These are phyloP conservation scores for Zymoseptoria ardabiliae DNA, from an alignment of 2,329 filamentous ascomycete species.

Conservation along the genomic window DNA sequence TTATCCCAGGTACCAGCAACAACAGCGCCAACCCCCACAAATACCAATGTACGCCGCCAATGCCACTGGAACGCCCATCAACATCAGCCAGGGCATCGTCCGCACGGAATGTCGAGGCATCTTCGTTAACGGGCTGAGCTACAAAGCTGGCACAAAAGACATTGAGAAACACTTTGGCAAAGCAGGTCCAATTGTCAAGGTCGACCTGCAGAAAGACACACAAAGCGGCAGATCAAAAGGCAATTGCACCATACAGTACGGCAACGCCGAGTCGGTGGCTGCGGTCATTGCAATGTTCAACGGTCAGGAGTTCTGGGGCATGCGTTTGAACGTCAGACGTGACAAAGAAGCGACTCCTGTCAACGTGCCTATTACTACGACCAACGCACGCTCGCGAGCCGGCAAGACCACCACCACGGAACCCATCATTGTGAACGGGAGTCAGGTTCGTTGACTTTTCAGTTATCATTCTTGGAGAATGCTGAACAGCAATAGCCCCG, in stretches of 20 bases:
- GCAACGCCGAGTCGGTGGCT: slow-evolving; percentile 18
- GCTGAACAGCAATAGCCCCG: background rate
- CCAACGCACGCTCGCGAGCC: background rate
- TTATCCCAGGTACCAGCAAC: background rate
- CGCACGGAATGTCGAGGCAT: slow-evolving; percentile 23
- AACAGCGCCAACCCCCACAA: background rate
- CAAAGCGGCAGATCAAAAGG: slow-evolving; percentile 24
- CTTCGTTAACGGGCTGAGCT: slow-evolving; percentile 24
- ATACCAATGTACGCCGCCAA: slow-evolving; percentile 15
- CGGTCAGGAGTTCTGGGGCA: slow-evolving; percentile 17
- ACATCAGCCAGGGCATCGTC: slow-evolving; percentile 18
- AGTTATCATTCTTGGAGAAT: background rate
- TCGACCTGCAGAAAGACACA: slow-evolving; percentile 21
- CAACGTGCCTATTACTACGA: slow-evolving; percentile 10
- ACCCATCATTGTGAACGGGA: slow-evolving; percentile 20
- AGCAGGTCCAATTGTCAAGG: slow-evolving; percentile 21
- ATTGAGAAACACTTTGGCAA: slow-evolving; percentile 20
- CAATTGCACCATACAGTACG: slow-evolving; percentile 23
- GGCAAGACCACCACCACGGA: slow-evolving; percentile 2
- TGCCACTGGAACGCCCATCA: slow-evolving; percentile 21
- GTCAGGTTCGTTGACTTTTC: slow-evolving; percentile 11
- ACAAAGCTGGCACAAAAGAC: slow-evolving; percentile 21
- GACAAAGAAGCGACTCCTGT: slow-evolving; percentile 22
- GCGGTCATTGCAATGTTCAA: slow-evolving; percentile 22
- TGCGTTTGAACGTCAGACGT: slow-evolving; percentile 20